These are phyloP conservation scores for Globisporangium orthogonon DNA, from an alignment of 352 stramenopile species.

Conservation along the genomic window DNA sequence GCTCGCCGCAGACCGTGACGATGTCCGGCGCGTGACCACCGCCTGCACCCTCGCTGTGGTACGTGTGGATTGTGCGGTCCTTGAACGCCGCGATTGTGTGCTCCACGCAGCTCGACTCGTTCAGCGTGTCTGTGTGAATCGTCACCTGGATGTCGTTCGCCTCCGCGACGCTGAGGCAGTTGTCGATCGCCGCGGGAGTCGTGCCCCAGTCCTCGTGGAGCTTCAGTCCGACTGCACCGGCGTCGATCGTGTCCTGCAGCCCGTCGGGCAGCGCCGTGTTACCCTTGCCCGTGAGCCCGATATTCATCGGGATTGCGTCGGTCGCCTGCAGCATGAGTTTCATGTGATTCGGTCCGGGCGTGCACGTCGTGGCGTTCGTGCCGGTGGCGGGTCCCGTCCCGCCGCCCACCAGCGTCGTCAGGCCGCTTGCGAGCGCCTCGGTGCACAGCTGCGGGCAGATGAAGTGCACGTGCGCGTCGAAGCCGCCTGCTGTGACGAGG, in stretches of 20 bases:
- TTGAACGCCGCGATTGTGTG: conserved; percentile 95
- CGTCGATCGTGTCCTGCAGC: conserved; percentile 88
- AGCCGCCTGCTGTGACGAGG: conserved; percentile 93
- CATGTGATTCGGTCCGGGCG: conserved; percentile 90
- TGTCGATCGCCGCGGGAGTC: conserved; percentile 93
- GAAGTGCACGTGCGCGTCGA: conserved; percentile 97
- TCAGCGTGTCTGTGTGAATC: conserved; percentile 98
- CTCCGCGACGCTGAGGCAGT: conserved; percentile 88
- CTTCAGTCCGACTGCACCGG: conserved; percentile 93
- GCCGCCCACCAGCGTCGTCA: conserved; percentile 92
- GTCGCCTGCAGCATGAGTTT: conserved; percentile 96
- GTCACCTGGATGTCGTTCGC: conserved; percentile 92
- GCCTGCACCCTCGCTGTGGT: conserved; percentile 92
- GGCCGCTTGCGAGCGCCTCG: conserved; percentile 88
- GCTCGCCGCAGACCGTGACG: conserved; percentile 92
- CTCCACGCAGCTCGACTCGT: conserved; percentile 94
- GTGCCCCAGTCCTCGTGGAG: conserved; percentile 98
- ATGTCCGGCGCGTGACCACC: conserved; percentile 96
- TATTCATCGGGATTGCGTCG: conserved; percentile 92
- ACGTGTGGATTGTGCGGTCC: conserved; percentile 94
- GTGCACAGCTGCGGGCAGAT: conserved; percentile 94
- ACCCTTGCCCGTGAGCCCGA: conserved; percentile 96
- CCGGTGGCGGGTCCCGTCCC: conserved; percentile 90
- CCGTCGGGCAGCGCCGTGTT: conserved; percentile 87
- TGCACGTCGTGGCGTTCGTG: conserved; percentile 97